phyloP scores from a whole-genome alignment of 2,329 filamentous ascomycete genomes.

The Juglanconis oblonga region DNA sequence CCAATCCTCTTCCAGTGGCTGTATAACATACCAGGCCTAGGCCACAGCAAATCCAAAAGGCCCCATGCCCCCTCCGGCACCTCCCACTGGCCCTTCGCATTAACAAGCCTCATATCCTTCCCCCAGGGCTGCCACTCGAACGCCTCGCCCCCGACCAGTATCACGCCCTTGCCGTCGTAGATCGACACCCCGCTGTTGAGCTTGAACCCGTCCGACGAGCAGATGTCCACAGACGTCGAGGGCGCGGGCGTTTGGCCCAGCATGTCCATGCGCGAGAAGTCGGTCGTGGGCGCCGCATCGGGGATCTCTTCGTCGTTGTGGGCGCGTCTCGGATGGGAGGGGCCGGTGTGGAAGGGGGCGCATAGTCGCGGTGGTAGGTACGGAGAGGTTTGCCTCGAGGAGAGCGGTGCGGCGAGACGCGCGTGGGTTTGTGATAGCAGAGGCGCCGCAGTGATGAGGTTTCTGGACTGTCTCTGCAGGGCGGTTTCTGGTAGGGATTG shows the following conservation, averaged over 20 bases:
- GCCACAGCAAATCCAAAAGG: conserved; percentile 75
- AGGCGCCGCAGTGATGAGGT: conserved; percentile 18
- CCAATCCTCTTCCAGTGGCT: neutral
- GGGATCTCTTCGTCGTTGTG: conserved; percentile 28
- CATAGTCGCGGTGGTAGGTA: neutral
- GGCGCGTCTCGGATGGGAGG: conserved; percentile 2
- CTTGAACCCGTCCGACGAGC: conserved; percentile 78
- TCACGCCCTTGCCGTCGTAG: conserved; percentile 63
- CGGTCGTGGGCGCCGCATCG: conserved; percentile 41
- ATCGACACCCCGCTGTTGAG: conserved; percentile 78
- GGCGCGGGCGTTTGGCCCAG: conserved; percentile 72
- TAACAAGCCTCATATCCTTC: conserved; percentile 53
- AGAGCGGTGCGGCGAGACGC: neutral
- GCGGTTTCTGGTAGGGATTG: neutral
- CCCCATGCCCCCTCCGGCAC: conserved; percentile 69
- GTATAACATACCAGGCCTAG: conserved; percentile 67
- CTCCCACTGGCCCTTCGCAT: conserved; percentile 79
- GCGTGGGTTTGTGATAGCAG: neutral
- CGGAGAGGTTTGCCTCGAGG: neutral
- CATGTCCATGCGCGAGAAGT: conserved; percentile 76
- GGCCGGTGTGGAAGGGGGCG: conserved; percentile 14
- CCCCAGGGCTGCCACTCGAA: conserved; percentile 86
- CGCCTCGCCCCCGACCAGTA: conserved; percentile 82
- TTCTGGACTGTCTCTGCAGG: neutral
- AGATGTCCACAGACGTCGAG: conserved; percentile 79